A percentile compares a stretch with the other conserved stretches of the same genome.
Conservation (phyloP, 805 yeast species). For the Saturnispora bothae region DNA sequence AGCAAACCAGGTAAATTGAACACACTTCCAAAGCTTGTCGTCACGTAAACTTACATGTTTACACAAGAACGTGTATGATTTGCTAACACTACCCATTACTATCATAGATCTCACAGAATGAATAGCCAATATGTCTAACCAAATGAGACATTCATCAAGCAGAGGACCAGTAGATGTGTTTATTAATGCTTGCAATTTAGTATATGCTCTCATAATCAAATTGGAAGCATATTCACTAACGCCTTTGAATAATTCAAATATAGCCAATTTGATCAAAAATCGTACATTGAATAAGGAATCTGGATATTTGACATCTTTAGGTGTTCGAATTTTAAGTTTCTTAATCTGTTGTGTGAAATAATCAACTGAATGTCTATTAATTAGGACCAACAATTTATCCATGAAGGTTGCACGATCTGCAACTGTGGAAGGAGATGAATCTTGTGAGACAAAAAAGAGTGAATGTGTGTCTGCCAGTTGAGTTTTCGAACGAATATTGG, state of each 20-base stretch:
- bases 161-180: no score
- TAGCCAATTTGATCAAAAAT: constrained; percentile 41
- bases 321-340: constrained; percentile 30
- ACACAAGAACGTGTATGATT: constrained; percentile 54
- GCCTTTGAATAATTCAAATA: constrained; percentile 38
- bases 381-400: constrained; percentile 29
- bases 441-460: constrained; percentile 6
- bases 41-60: constrained; percentile 43
- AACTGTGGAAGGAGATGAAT: constrained; percentile 3
- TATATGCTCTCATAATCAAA: constrained; percentile 43
- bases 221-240: constrained; percentile 38
- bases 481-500: constrained; percentile 1
- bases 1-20: constrained; percentile 60
- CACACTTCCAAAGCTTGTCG: constrained; percentile 41
- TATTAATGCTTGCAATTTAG: constrained; percentile 33
- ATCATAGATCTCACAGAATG: constrained; percentile 54
- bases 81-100: constrained; percentile 45
- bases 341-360: constrained; percentile 34
- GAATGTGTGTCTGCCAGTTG: constrained; percentile 4
- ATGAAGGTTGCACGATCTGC: constrained; percentile 18
- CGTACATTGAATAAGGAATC: constrained; percentile 36
- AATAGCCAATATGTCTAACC: constrained; percentile 51
- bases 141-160: no score
- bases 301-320: constrained; percentile 18
- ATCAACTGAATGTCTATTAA: constrained; percentile 33